Evolutionary conservation across 139 green algal species (phyloP), one percentile per base, ranked within the genome.

Genomic region (Astrephomene gubernaculifera): DNA sequence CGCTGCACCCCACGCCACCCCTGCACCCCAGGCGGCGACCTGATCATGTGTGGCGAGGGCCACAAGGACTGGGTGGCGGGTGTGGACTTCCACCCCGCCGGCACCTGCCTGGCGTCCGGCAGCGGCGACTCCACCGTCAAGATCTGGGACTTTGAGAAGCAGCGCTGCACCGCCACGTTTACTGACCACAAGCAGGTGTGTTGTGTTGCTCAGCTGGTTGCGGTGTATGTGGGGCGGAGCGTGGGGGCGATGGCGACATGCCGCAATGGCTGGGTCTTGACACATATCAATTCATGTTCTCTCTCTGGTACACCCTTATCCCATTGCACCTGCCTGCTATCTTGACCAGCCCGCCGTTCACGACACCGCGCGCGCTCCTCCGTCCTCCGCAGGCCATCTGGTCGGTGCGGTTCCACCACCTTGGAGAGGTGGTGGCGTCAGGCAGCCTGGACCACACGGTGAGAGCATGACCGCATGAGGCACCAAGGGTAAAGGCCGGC

Each of bases 81-180:
- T 14, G 86, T 97, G 29, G 91, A 94, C 90, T 97, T 97, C 86
- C 90, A 97, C 75, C 94, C 90, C 27, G 49, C 76, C 9, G 94
- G 94, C 33, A 91, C 94, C 49, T 91, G 93, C 53, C 64, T 98
- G 61, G 93, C 92, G 29, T 92, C 82, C 39, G 94, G 93, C 73
- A 93, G 90, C 61, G 91, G 96, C 61, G 95, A 98, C 89, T 91
- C 91, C 81, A 92, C 86, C 31, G 90, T 95, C n/a, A 95, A 96
- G 73, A 67, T 98, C 43, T 98, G 95, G 95, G 93, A 95, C 94
- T 97, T 97, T 90, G 90, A 94, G 71, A 87, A 94, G 86, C 91
- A 95, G 89, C 82, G 87, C 44, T 98, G 95, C 85, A 90, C 92
- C 57, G 61, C 93, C 14, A 98, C 95, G 3, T 93, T 97, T 61